Base-by-base conservation (phyloP, 2,329 filamentous ascomycete species). In the Ophiostoma pallidulum region DNA sequence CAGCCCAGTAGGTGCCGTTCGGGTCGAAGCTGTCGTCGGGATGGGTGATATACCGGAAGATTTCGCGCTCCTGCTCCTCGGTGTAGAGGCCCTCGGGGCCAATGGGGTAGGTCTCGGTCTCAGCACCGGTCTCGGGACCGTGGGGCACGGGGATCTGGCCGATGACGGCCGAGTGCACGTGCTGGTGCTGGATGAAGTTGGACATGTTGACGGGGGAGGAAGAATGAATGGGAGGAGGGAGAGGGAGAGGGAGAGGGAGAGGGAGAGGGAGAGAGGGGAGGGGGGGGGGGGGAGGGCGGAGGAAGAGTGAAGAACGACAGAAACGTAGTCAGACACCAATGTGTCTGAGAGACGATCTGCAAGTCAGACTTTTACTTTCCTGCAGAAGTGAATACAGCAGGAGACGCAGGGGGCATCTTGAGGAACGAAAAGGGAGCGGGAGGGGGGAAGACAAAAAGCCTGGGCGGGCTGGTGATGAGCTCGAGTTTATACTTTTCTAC, bases 1-100 rank as follows among this genome's bases (percentile, higher is more conserved):
- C 91, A 29, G 90, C 91, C 90, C 90, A 97, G 75, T 97, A 97
- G 55, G 79, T 75, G 52, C 91, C 91, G 18, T 90, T 78, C 47
- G 75, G 67, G 48, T 84, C 86, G 68, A 91, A 96, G 54, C 81
- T 84, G 68, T 97, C 91, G 60, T 94, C 86, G 3, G 91, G 91
- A 47, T 86, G 84, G 48, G 94, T 84, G 49, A 96, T 71, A 56
- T 83, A 78, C 58, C 84, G 75, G 70, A 96, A 94, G 57, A 80
- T 77, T 62, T 71, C 68, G 53, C 67, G 73, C 64, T 79, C 75
- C 51, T 71, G 61, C 43, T 72, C 72, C 42, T 67, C 64, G 48
- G 67, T 69, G 53, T 65, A 67, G 50, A 56, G 56, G 41, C 64
- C 59, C 29, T 62, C 63, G 48, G 59, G 55, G 41, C 57, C 57